Evolutionary conservation across 1,139 yeast species (phyloP), one percentile per base, ranked within the genome.

Genomic region (Hyphopichia buzzinii): DNA sequence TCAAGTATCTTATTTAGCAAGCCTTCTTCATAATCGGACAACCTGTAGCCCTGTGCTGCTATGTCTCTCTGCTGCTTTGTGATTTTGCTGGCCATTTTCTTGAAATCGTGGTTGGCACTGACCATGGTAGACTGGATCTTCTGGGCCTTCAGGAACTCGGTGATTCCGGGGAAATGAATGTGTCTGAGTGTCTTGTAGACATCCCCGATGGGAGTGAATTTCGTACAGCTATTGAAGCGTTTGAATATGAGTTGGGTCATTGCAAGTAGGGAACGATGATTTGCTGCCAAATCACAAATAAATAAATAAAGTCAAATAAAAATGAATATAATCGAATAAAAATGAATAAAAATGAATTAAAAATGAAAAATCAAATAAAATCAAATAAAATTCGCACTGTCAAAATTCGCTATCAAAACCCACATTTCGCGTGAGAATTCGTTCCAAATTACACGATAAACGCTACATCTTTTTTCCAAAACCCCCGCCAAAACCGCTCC

Each of bases 111-210:
- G 43, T 79, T 77, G 24, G 80, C 79, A 19, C 79, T 67, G 1
- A 83, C 82, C 38, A 84, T 66, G 29, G 62, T 53, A 39, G 78
- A 77, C 59, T 88, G 96, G 31, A 85, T 71, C 22, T 52, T 49
- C 36, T 78, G 73, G 2, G 95, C 96, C 28, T 70, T 64, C 10
- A 57, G 53, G 51, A 86, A 89, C 0, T 74, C 63, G 2, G 79
- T 64, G 12, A 68, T 63, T 0, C 78, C 77, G 6, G 69, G 71
- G 54, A 84, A 81, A 46, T 81, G 88, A 13, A 83, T 62, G 54
- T 84, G 92, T 36, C 81, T 70, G 21, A 83, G 50, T 0, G 67
- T 65, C 15, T 63, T 59, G 42, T 64, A 65, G 46, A 54, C 58
- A 12, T 59, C 67, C 19, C 48, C 42, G n/a, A 65, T 37, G 3